phyloP scores from a whole-genome alignment of 2,329 filamentous ascomycete genomes.

The Davidsoniella virescens region DNA sequence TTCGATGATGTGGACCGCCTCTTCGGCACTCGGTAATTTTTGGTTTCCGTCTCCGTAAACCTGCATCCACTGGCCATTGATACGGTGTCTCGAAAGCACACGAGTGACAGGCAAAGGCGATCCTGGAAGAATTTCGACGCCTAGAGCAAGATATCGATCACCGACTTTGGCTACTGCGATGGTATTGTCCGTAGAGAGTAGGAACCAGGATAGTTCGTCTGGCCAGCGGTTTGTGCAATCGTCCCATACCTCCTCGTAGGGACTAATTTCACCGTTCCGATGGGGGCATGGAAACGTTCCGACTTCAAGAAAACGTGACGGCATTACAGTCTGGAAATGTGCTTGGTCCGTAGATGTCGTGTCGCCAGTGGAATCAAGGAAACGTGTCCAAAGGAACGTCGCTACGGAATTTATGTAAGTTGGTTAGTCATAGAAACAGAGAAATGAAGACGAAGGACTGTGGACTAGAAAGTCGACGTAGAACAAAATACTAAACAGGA shows the following conservation, averaged over 20 bases:
- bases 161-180: not conserved
- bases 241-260: not conserved
- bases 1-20: no score
- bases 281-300: not conserved
- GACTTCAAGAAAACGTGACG: not conserved
- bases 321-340: conserved; percentile 14
- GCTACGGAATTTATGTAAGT: conserved; percentile 12
- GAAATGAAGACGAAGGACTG: no score
- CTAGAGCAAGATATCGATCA: conserved; percentile 12
- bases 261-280: not conserved
- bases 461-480: no score
- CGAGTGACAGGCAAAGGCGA: no score
- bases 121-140: not conserved
- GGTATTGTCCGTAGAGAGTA: not conserved
- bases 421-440: not conserved
- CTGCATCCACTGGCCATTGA: no score
- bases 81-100: no score
- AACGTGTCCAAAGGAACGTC: conserved; percentile 17
- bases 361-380: conserved; percentile 16
- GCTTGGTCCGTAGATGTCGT: conserved; percentile 15
- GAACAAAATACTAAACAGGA: no score
- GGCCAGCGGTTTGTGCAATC: not conserved
- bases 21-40: no score
- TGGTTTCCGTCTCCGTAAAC: no score
- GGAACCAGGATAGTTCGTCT: not conserved